These are phyloP conservation scores for Lachnellula cervina DNA, from an alignment of 2,329 filamentous ascomycete species.

Conservation along the genomic window DNA sequence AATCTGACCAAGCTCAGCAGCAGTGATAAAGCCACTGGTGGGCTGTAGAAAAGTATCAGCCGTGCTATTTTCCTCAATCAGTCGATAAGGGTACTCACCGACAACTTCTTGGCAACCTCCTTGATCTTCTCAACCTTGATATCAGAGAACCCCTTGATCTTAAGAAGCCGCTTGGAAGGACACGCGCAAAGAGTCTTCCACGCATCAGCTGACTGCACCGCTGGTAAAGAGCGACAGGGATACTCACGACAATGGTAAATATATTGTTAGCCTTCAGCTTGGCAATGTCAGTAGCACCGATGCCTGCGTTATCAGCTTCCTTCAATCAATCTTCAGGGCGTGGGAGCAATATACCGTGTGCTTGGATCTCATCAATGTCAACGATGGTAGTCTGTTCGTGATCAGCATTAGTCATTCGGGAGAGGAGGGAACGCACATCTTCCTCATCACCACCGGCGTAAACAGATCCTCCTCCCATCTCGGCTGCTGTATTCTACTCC, in stretches of 20 bases:
- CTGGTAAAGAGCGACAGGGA: background rate
- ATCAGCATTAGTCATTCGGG: background rate
- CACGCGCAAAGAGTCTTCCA: slow-evolving; percentile 53
- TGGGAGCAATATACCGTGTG: slow-evolving; percentile 45
- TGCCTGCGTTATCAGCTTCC: slow-evolving; percentile 38
- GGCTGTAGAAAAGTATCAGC: slow-evolving; percentile 42
- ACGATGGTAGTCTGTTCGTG: slow-evolving; percentile 41
- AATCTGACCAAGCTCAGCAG: slow-evolving; percentile 57
- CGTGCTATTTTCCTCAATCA: background rate
- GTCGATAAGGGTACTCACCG: slow-evolving; percentile 21
- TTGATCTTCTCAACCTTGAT: slow-evolving; percentile 68
- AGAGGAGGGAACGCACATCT: slow-evolving; percentile 3
- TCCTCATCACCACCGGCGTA: slow-evolving; percentile 15
- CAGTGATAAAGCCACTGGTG: slow-evolving; percentile 58
- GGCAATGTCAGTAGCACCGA: slow-evolving; percentile 59
- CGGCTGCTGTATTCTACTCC: background rate
- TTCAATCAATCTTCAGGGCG: background rate
- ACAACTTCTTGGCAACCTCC: slow-evolving; percentile 50
- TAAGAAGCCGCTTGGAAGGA: slow-evolving; percentile 55
- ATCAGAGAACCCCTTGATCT: slow-evolving; percentile 67
- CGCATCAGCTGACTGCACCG: background rate
- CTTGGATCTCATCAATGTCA: slow-evolving; percentile 62
- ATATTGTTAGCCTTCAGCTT: slow-evolving; percentile 60
- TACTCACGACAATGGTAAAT: slow-evolving; percentile 56
- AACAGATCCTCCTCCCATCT: slow-evolving; percentile 14